These are phyloP conservation scores for Metschnikowia anglica DNA, from an alignment of 805 yeast species.

Conservation along the genomic window DNA sequence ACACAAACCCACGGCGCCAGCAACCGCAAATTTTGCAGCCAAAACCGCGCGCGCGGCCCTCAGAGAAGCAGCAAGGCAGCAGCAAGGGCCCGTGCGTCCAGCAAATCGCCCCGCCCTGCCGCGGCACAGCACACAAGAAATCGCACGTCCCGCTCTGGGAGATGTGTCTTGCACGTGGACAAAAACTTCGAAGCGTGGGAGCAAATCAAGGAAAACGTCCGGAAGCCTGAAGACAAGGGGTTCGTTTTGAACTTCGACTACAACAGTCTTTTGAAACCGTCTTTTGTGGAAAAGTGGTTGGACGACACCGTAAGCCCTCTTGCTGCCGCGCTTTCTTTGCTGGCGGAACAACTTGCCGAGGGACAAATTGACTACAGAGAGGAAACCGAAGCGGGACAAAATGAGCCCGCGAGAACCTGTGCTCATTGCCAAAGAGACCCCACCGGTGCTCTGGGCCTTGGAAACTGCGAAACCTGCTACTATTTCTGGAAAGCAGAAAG, in stretches of 20 bases:
- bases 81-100: background rate
- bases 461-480: conserved; percentile 3
- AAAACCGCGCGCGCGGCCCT: background rate
- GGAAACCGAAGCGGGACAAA: background rate
- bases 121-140: background rate
- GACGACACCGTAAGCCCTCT: background rate
- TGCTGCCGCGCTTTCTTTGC: background rate
- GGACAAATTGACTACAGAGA: background rate
- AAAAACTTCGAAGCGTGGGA: background rate
- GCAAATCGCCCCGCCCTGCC: background rate
- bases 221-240: background rate
- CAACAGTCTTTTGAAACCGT: background rate
- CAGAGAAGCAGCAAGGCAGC: background rate
- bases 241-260: background rate
- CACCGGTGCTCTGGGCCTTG: conserved; percentile 1
- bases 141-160: background rate
- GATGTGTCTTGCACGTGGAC: background rate
- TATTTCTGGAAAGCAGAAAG: conserved; percentile 3
- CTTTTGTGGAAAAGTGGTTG: background rate
- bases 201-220: background rate
- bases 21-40: background rate
- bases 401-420: background rate
- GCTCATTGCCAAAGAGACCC: background rate
- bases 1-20: background rate
- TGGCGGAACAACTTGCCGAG: background rate